Base-by-base conservation (phyloP, 768 basidiomycete species). In the Butyriboletus loyo region DNA sequence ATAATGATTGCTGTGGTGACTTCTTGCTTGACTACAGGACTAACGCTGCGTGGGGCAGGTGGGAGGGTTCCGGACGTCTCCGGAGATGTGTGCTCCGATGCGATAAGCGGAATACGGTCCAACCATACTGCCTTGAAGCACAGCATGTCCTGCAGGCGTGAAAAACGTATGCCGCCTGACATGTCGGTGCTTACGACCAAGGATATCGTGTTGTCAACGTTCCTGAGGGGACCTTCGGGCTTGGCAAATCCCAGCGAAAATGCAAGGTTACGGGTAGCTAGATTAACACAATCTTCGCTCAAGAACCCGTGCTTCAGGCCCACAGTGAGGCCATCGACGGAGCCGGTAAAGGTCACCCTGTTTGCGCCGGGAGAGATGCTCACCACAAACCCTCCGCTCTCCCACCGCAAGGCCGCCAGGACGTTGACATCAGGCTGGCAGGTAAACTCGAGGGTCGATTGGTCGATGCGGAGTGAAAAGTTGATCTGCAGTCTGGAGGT, bases 121-220 rank as follows among this genome's bases (percentile, higher is more conserved):
- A 96, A 67, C 92, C 93, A 96, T 13, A 96, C 91, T 6, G 93
- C 92, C 68, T 95, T 95, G 79, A 96, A 92, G 68, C 91, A 94
- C 19, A 98, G 77, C 48, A 95, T 84, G 64, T 97, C 94, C 69
- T 95, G 93, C 27, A 97, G 71, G 13, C 93, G 84, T 5, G 90
- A 89, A 62, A 98, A 87, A 21, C 86, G 83, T 36, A 95, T 79
- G 7, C 78, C 84, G 0, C 88, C 90, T 4, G 85, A 75, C 49
- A 98, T 81, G 64, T 92, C 87, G 0, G 93, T 94, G 64, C 92
- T 91, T n/a, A 94, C 65, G 7, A 89, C 78, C 36, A 91, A 68
- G 0, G 92, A 92, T 6, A 96, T 68, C 3, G 78, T 82, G 55
- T 75, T 83, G 45, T 77, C 69, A 3, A 71, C 57, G 10, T 66